Base-by-base conservation (phyloP, 768 basidiomycete species). In the Rhizopogon rudus region DNA sequence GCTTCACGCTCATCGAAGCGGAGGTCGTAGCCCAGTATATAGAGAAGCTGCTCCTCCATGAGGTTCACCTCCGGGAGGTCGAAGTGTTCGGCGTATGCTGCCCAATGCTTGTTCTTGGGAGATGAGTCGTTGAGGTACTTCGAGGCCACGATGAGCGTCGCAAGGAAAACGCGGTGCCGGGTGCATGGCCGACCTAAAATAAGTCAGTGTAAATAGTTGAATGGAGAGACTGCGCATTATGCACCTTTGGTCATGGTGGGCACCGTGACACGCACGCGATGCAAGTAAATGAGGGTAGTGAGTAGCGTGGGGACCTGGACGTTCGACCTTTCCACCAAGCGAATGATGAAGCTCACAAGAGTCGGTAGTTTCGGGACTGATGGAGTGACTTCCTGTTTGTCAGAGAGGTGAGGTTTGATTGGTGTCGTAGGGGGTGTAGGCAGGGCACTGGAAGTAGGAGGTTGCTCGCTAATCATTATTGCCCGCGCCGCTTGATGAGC, bases 111-210 rank as follows among this genome's bases (percentile, higher is more conserved):
- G 76, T 98, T 99, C 80, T 94, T 96, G 3, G 92, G 92, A 44
- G 88, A 88, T n/a, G 89, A 88, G 71, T 95, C 93, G 71, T 99
- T 97, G 66, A 98, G 84, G 71, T 98, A 98, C 74, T 99, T 99
- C 59, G 93, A 88, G 22, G 96, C 86, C 41, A 93, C 89, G 71
- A 99, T 98, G 63, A 99, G 87, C 1, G 91, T 87, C 22, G 96
- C 96, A 62, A 99, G 81, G 73, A 99, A 98, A 51, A 99, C 88
- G 46, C 96, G 87, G 67, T 98, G 96, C 37, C 93, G 83, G 20
- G 96, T 96, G 71, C 93, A 97, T 22, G 88, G 82, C 77, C 93
- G 86, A 46, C 93, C 79, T 78, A 56, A 42, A 5, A 43, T 52
- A 50, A 12, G 41, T 57, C 49, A 68, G 54, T 55, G 16, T 8